phyloP scores from a whole-genome alignment of 2,329 filamentous ascomycete species.

The Dactylellina parvicollis region DNA sequence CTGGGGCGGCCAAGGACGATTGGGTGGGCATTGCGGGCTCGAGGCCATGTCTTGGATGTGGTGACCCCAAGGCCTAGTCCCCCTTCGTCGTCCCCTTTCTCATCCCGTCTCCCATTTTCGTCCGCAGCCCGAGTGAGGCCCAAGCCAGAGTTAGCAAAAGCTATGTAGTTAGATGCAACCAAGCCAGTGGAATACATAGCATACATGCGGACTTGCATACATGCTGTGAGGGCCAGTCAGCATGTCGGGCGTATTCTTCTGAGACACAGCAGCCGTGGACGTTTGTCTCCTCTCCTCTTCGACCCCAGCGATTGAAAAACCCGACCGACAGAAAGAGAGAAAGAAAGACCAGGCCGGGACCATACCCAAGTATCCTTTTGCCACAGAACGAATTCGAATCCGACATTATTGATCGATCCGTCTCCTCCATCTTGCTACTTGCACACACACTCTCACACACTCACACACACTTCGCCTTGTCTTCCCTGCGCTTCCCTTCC shows the following conservation, averaged over 20 bases:
- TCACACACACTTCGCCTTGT: not conserved
- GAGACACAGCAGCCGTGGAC: too few relatives aligned
- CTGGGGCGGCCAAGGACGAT: slow-evolving; percentile 30
- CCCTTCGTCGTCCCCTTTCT: slow-evolving; percentile 51
- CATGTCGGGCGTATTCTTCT: too few relatives aligned
- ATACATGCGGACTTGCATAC: too few relatives aligned
- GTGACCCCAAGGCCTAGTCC: slow-evolving; percentile 32
- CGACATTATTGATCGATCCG: not conserved
- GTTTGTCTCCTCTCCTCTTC: not conserved
- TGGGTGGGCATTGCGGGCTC: not conserved
- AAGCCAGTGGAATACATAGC: too few relatives aligned
- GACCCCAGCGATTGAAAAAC: not conserved
- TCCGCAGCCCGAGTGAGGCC: slow-evolving; percentile 19
- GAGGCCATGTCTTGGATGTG: slow-evolving; percentile 26
- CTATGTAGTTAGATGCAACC: too few relatives aligned
- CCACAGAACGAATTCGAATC: too few relatives aligned
- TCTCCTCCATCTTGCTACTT: not conserved
- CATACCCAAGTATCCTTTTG: too few relatives aligned
- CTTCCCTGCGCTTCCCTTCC: not conserved
- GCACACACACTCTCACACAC: not conserved
- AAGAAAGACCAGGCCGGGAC: not conserved
- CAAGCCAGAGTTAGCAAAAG: too few relatives aligned
- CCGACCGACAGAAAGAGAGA: not conserved
- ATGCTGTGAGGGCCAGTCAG: too few relatives aligned
- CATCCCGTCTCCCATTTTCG: slow-evolving; percentile 52